phyloP scores from a whole-genome alignment of 768 basidiomycete species.

The Amanita subjunquillea region DNA sequence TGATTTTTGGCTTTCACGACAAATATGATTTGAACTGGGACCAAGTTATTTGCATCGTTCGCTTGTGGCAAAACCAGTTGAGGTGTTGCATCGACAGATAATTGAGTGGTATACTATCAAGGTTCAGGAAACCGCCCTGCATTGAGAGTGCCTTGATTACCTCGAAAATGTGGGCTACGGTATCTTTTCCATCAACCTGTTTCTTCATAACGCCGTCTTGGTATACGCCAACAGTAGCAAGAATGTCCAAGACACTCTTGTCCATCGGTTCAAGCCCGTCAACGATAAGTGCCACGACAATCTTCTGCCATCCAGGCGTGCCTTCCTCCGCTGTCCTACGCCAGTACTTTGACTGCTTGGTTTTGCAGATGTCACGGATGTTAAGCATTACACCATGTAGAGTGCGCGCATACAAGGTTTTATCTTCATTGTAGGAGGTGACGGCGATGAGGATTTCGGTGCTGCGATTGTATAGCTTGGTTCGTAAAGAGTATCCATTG shows the following conservation, averaged over 20 bases:
- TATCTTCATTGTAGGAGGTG: slow-evolving; percentile 90
- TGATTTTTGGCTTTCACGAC: slow-evolving; percentile 90
- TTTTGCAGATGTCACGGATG: slow-evolving; percentile 95
- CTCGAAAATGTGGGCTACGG: slow-evolving; percentile 93
- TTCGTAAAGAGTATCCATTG: slow-evolving; percentile 77
- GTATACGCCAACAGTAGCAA: slow-evolving; percentile 87
- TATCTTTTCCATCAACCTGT: slow-evolving; percentile 79
- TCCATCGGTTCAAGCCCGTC: slow-evolving; percentile 95
- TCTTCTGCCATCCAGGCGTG: slow-evolving; percentile 82
- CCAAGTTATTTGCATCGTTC: slow-evolving; percentile 85
- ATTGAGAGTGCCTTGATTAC: slow-evolving; percentile 24
- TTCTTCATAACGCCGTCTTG: slow-evolving; percentile 96
- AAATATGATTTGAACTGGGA: slow-evolving; percentile 87
- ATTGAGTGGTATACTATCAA: slow-evolving; percentile 85
- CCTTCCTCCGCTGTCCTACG: slow-evolving; percentile 74
- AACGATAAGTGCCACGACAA: slow-evolving; percentile 81
- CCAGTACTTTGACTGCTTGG: slow-evolving; percentile 92
- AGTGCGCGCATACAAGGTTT: slow-evolving; percentile 83
- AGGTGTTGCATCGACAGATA: slow-evolving; percentile 86
- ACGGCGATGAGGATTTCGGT: slow-evolving; percentile 94
- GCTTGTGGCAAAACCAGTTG: slow-evolving; percentile 85
- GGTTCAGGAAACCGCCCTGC: neutral
- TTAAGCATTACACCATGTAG: slow-evolving; percentile 96
- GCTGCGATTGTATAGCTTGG: slow-evolving; percentile 77
- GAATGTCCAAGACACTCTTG: slow-evolving; percentile 82